Percentiles rank a stretch among this genome's conserved stretches.
phyloP scores from a whole-genome alignment of 257 asterid genomes.

The Ilex aquifolium region DNA sequence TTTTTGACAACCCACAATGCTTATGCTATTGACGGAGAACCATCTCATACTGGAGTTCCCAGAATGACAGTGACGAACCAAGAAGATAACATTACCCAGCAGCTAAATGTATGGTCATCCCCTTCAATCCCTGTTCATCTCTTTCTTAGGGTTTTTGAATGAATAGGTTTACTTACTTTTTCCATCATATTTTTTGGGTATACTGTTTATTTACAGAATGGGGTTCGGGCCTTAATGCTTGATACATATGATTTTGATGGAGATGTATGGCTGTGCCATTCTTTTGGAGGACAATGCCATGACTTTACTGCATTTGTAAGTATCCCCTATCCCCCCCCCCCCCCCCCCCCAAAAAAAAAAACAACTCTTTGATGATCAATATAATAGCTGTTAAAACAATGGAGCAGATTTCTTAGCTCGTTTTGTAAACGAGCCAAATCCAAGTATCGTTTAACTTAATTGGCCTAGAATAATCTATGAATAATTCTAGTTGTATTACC shows the following conservation, averaged over 20 bases:
- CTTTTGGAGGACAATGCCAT: slow-evolving; percentile 68
- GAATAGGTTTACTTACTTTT: neutral
- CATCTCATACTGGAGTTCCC: slow-evolving; percentile 41
- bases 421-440: too few species aligned
- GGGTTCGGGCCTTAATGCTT: slow-evolving; percentile 87
- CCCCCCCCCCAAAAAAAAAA: too few species aligned
- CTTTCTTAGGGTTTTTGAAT: too few species aligned
- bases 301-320: slow-evolving; percentile 75
- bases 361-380: too few species aligned
- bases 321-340: neutral
- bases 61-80: slow-evolving; percentile 62
- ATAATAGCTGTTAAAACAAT: too few species aligned
- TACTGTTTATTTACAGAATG: slow-evolving; percentile 34
- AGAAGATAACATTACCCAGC: slow-evolving; percentile 69
- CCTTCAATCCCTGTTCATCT: neutral
- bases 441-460: too few species aligned
- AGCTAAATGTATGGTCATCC: slow-evolving; percentile 42
- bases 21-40: slow-evolving; percentile 54
- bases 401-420: too few species aligned
- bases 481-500: too few species aligned
- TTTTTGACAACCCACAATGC: slow-evolving; percentile 85
- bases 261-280: slow-evolving; percentile 84
- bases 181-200: too few species aligned
- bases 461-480: too few species aligned
- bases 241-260: slow-evolving; percentile 73